These are phyloP conservation scores for Barnettozyma wickerhamii DNA, from an alignment of 805 yeast species.

Conservation along the genomic window DNA sequence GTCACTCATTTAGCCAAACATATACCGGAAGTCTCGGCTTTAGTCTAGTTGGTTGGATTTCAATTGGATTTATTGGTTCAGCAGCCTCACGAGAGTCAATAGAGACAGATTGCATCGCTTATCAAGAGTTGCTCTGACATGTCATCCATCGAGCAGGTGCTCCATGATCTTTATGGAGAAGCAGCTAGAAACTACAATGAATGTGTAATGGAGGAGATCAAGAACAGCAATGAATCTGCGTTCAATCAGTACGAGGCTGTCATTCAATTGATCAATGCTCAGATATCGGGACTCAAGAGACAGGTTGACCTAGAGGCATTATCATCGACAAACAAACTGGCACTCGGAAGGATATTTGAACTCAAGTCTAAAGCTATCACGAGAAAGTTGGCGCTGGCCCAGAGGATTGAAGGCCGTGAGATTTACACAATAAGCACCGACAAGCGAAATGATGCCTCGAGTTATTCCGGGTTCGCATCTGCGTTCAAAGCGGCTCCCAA, in stretches of 20 bases:
- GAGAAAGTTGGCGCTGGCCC: slow-evolving; percentile 12
- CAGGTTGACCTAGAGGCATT: slow-evolving; percentile 5
- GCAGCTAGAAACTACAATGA: slow-evolving; percentile 3
- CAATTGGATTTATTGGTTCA: no score
- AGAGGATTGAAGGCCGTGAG: slow-evolving; percentile 12
- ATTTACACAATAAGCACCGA: slow-evolving; percentile 11
- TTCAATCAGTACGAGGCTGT: slow-evolving; percentile 12
- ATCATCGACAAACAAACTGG: slow-evolving; percentile 12
- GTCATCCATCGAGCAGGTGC: neutral
- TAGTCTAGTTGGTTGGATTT: no score
- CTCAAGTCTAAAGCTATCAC: slow-evolving; percentile 16
- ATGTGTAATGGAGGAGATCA: slow-evolving; percentile 18
- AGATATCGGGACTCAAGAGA: slow-evolving; percentile 4
- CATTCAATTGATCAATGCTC: slow-evolving; percentile 10
- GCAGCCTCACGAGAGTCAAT: no score
- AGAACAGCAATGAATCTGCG: slow-evolving; percentile 19
- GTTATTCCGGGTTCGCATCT: slow-evolving; percentile 24
- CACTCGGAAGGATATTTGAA: slow-evolving; percentile 15
- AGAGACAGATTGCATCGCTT: no score
- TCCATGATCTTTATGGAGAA: neutral
- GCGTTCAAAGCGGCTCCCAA: slow-evolving; percentile 16
- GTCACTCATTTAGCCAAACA: neutral
- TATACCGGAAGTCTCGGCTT: no score
- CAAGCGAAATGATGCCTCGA: slow-evolving; percentile 17
- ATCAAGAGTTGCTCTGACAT: neutral